Evolutionary conservation across 352 stramenopile species (phyloP).

Genomic region (Pythium chondricola): DNA sequence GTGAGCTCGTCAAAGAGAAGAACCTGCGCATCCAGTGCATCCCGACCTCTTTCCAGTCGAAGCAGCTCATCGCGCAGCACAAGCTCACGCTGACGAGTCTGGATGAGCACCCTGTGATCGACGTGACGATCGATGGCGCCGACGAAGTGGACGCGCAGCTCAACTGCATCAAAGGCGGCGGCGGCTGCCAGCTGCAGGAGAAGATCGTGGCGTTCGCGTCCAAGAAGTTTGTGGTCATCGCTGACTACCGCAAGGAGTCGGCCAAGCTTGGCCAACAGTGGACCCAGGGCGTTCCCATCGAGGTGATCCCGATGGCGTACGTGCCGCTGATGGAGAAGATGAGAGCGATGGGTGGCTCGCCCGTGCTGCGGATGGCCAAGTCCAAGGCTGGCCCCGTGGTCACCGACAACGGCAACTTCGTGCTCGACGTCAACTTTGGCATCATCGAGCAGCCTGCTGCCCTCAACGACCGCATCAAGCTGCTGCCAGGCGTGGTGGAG

Average conservation of each 20-base stretch:
- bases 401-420: slow-evolving; percentile 95
- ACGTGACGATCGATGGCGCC: slow-evolving; percentile 98
- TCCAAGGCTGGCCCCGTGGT: slow-evolving; percentile 94
- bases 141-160: slow-evolving; percentile 97
- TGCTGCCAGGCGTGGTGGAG: slow-evolving; percentile 84
- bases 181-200: slow-evolving; percentile 93
- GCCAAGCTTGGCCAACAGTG: slow-evolving; percentile 81
- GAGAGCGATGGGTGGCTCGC: slow-evolving; percentile 39
- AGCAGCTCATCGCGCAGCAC: slow-evolving; percentile 87
- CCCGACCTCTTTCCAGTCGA: slow-evolving; percentile 96
- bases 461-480: slow-evolving; percentile 64
- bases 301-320: slow-evolving; percentile 97
- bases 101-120: slow-evolving; percentile 85
- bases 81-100: slow-evolving; percentile 76
- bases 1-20: slow-evolving; percentile 89
- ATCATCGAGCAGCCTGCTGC: slow-evolving; percentile 57
- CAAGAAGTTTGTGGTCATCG: slow-evolving; percentile 98
- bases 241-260: slow-evolving; percentile 92
- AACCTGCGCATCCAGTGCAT: slow-evolving; percentile 95
- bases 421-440: slow-evolving; percentile 87
- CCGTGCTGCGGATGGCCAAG: slow-evolving; percentile 80
- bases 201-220: slow-evolving; percentile 92
- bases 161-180: slow-evolving; percentile 98
- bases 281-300: slow-evolving; percentile 91
- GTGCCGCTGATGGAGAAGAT: slow-evolving; percentile 89